Evolutionary conservation across 2,329 filamentous ascomycete genomes (phyloP).

Genomic region (Colletotrichum lentis): DNA sequence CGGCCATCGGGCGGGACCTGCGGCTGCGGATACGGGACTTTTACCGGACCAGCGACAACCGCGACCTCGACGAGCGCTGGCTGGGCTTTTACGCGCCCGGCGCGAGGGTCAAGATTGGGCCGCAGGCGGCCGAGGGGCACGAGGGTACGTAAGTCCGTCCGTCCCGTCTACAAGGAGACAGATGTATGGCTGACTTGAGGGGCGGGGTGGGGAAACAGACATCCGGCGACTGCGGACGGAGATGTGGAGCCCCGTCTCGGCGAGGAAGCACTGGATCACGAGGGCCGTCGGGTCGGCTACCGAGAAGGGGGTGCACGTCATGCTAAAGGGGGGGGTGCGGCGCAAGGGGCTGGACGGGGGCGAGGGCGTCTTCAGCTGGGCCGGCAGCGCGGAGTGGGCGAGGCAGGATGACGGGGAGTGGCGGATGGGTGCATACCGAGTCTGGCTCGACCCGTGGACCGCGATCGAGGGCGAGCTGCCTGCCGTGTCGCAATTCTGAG

Average conservation of each 20-base stretch:
- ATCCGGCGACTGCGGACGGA: slow-evolving; percentile 29
- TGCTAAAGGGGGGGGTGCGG: slow-evolving; percentile 33
- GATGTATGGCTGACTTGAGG: slow-evolving; percentile 15
- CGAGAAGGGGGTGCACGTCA: slow-evolving; percentile 31
- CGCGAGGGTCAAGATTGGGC: slow-evolving; percentile 30
- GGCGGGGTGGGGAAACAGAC: slow-evolving; percentile 5
- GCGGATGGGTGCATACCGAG: slow-evolving; percentile 36
- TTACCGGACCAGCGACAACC: slow-evolving; percentile 36
- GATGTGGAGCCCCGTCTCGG: slow-evolving; percentile 33
- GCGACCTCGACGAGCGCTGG: slow-evolving; percentile 29
- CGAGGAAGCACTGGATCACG: slow-evolving; percentile 36
- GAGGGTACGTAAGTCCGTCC: slow-evolving; percentile 31
- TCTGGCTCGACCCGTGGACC: slow-evolving; percentile 36
- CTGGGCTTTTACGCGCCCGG: slow-evolving; percentile 30
- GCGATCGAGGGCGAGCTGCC: slow-evolving; percentile 28
- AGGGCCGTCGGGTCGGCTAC: slow-evolving; percentile 30
- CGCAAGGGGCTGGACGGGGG: slow-evolving; percentile 27
- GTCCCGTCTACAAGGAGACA: neutral
- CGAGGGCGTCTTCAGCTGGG: slow-evolving; percentile 31
- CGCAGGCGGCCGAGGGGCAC: slow-evolving; percentile 20
- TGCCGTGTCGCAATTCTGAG: slow-evolving; percentile 26
- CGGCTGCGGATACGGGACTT: slow-evolving; percentile 37
- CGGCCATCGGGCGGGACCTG: slow-evolving; percentile 36
- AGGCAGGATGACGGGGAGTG: slow-evolving; percentile 28
- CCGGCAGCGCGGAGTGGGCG: slow-evolving; percentile 36